phyloP scores from a whole-genome alignment of 1,284 basidiomycete genomes.

The Rhodotorula sp. region DNA sequence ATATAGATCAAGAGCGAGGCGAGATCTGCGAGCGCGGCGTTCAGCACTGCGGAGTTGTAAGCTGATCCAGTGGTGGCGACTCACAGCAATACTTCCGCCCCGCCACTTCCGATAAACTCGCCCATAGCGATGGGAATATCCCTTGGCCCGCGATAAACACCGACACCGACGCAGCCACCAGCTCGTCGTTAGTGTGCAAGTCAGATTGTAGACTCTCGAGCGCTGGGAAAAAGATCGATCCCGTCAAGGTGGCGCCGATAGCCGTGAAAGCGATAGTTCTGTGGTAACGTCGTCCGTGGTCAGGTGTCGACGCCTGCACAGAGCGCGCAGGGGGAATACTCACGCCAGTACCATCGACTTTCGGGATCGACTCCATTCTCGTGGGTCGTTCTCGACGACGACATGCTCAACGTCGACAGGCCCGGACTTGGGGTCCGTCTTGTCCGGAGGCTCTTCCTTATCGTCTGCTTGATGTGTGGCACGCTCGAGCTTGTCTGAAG shows the following conservation, averaged over 20 bases:
- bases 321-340: neutral
- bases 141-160: constrained; percentile 79
- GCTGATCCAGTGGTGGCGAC: neutral
- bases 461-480: neutral
- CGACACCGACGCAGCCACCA: constrained; percentile 71
- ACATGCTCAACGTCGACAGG: constrained; percentile 64
- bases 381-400: constrained; percentile 71
- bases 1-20: constrained; percentile 41
- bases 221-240: constrained; percentile 59
- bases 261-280: constrained; percentile 24
- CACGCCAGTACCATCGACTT: constrained; percentile 59
- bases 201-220: constrained; percentile 41
- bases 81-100: constrained; percentile 61
- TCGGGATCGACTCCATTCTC: constrained; percentile 64
- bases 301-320: neutral
- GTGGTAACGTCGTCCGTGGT: neutral
- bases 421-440: neutral
- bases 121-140: constrained; percentile 66
- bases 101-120: constrained; percentile 69
- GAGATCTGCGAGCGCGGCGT: neutral
- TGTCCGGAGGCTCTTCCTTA: neutral
- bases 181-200: constrained; percentile 53
- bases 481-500: too few species aligned
- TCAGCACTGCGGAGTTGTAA: neutral
- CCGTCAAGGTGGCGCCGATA: constrained; percentile 58